phyloP scores from a whole-genome alignment of 352 stramenopile species.

The Globisporangium solare region DNA sequence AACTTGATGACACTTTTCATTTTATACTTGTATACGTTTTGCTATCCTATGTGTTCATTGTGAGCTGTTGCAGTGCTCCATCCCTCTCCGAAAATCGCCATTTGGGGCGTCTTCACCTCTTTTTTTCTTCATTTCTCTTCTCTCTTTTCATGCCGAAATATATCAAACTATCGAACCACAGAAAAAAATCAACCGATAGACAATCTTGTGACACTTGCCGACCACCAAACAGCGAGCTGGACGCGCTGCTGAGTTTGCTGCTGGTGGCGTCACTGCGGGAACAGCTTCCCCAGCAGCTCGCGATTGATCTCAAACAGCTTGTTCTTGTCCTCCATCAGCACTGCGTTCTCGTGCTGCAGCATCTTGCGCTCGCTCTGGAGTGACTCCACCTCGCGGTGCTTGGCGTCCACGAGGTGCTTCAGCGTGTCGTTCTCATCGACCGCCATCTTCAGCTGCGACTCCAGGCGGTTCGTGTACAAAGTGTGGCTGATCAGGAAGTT shows the following conservation, averaged over 20 bases:
- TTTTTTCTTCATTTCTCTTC: neutral
- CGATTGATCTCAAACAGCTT: slow-evolving; percentile 80
- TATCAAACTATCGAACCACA: slow-evolving; percentile 10
- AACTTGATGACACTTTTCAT: slow-evolving; percentile 3
- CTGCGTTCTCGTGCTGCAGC: slow-evolving; percentile 62
- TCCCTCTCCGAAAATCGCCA: neutral
- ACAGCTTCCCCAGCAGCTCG: slow-evolving; percentile 58
- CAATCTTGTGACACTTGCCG: neutral
- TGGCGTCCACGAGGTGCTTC: slow-evolving; percentile 40
- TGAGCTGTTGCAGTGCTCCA: neutral
- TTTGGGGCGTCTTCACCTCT: slow-evolving; percentile 5
- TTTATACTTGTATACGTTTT: slow-evolving; percentile 10
- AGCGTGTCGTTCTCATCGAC: slow-evolving; percentile 62
- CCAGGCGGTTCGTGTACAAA: slow-evolving; percentile 70
- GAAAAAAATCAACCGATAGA: slow-evolving; percentile 2
- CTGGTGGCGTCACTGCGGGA: slow-evolving; percentile 42
- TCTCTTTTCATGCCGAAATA: neutral
- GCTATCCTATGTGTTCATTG: slow-evolving; percentile 6
- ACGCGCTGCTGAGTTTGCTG: neutral
- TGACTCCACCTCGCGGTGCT: slow-evolving; percentile 49
- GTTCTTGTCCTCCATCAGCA: slow-evolving; percentile 69
- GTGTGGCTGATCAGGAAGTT: slow-evolving; percentile 65
- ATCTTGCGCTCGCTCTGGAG: slow-evolving; percentile 51
- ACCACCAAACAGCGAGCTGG: slow-evolving; percentile 2
- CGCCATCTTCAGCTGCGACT: slow-evolving; percentile 63